Evolutionary conservation across 2,329 filamentous ascomycete species (phyloP).

Genomic region (Akanthomyces muscarius): DNA sequence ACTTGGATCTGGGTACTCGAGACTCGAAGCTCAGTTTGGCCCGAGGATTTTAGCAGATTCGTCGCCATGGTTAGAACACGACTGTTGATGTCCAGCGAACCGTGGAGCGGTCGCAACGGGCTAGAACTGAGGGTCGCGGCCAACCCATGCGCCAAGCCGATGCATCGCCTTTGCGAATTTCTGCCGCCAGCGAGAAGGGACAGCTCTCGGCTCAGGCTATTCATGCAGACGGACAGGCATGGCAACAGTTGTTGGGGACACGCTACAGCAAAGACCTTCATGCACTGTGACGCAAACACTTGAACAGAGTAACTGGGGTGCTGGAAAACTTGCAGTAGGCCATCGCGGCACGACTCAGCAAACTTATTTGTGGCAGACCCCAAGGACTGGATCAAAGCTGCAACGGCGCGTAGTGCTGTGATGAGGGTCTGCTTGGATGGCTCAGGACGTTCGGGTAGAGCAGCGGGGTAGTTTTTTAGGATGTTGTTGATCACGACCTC

Average conservation of each 20-base stretch:
- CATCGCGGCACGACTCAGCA: constrained; percentile 80
- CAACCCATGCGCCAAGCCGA: constrained; percentile 88
- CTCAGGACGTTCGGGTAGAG: constrained; percentile 79
- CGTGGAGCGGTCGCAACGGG: constrained; percentile 81
- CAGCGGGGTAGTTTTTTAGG: constrained; percentile 91
- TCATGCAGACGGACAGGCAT: constrained; percentile 93
- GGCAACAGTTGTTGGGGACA: constrained; percentile 89
- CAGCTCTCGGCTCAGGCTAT: constrained; percentile 84
- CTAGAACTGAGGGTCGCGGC: constrained; percentile 89
- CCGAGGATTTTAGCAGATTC: constrained; percentile 84
- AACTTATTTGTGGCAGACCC: constrained; percentile 78
- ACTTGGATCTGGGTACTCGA: constrained; percentile 96
- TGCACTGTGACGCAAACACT: constrained; percentile 78
- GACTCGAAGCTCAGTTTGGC: constrained; percentile 82
- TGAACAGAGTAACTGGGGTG: constrained; percentile 97
- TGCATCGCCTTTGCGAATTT: constrained; percentile 76
- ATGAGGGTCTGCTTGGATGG: constrained; percentile 84
- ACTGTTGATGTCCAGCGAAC: constrained; percentile 92
- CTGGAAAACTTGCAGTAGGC: constrained; percentile 81
- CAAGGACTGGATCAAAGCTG: constrained; percentile 72
- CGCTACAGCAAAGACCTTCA: constrained; percentile 82
- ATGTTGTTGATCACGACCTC: constrained; percentile 80
- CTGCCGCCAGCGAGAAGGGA: constrained; percentile 69
- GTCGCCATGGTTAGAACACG: constrained; percentile 88
- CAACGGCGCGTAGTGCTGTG: constrained; percentile 71